phyloP scores from a whole-genome alignment of 1,139 yeast genomes.

The Saccharomycopsis crataegensis region DNA sequence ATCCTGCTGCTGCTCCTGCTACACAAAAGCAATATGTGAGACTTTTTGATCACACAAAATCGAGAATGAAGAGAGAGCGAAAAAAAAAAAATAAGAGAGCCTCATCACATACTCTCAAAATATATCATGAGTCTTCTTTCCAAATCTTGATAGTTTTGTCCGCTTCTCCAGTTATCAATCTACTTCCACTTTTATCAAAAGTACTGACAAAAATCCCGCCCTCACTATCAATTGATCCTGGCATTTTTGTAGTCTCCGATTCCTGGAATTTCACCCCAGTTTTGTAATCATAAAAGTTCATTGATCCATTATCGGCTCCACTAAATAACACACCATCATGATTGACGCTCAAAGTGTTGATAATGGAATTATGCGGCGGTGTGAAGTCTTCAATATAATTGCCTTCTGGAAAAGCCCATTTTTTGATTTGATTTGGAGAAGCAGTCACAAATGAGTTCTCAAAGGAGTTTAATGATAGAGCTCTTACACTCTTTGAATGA shows the following conservation, averaged over 20 bases:
- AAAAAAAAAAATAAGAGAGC: too few relatives aligned
- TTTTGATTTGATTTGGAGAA: constrained; percentile 70
- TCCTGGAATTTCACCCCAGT: constrained; percentile 58
- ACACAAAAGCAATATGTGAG: too few relatives aligned
- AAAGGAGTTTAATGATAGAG: constrained; percentile 59
- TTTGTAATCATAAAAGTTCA: constrained; percentile 74
- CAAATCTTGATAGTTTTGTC: constrained; percentile 87
- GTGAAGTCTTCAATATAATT: constrained; percentile 50
- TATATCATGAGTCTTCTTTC: constrained; percentile 31
- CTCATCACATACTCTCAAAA: background rate
- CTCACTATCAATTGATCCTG: constrained; percentile 65
- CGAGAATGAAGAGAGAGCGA: too few relatives aligned
- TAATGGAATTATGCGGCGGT: constrained; percentile 43
- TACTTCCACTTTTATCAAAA: constrained; percentile 74
- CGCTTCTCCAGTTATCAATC: constrained; percentile 80
- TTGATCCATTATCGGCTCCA: constrained; percentile 78
- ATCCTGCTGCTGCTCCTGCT: too few relatives aligned
- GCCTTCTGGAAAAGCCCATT: constrained; percentile 82
- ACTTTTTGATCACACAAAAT: too few relatives aligned
- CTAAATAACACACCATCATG: constrained; percentile 65
- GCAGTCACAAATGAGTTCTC: constrained; percentile 78
- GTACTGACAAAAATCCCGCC: constrained; percentile 63
- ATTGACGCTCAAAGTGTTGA: constrained; percentile 64
- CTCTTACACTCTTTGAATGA: constrained; percentile 76
- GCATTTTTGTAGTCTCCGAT: constrained; percentile 45